Conservation (phyloP, 2,329 filamentous ascomycete species). For the Westerdykella sp. region DNA sequence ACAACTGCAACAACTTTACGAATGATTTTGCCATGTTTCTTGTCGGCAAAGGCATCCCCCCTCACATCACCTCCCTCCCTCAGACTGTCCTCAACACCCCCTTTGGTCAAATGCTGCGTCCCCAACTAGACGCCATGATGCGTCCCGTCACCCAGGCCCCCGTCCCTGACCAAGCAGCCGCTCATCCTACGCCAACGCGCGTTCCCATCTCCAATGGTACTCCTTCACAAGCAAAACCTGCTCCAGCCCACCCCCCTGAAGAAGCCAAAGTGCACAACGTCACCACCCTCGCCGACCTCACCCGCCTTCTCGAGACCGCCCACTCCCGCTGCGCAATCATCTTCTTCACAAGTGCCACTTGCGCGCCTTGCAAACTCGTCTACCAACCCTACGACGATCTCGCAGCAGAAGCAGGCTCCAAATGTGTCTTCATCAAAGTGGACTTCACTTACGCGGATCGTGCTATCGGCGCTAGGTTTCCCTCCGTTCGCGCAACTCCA, state of each 20-base stretch:
- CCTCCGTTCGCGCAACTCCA: slow-evolving; percentile 66
- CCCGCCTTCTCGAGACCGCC: slow-evolving; percentile 55
- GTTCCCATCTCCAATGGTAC: slow-evolving; percentile 1
- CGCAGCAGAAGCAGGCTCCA: slow-evolving; percentile 63
- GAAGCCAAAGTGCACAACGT: slow-evolving; percentile 55
- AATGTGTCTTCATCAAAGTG: slow-evolving; percentile 71
- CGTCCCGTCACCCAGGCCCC: slow-evolving; percentile 57
- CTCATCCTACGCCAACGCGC: slow-evolving; percentile 1
- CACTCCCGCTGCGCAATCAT: slow-evolving; percentile 66
- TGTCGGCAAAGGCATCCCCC: slow-evolving; percentile 79
- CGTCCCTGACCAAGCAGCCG: slow-evolving; percentile 30
- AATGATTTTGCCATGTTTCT: slow-evolving; percentile 89
- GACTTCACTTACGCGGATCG: slow-evolving; percentile 63
- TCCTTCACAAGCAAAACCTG: slow-evolving; percentile 5
- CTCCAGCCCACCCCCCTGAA: slow-evolving; percentile 13
- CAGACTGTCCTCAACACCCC: slow-evolving; percentile 78
- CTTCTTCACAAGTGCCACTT: slow-evolving; percentile 89
- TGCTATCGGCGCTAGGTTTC: slow-evolving; percentile 57
- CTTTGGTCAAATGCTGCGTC: slow-evolving; percentile 80
- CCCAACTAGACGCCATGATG: slow-evolving; percentile 63
- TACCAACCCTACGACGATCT: slow-evolving; percentile 79
- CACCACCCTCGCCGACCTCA: slow-evolving; percentile 53
- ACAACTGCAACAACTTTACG: slow-evolving; percentile 98
- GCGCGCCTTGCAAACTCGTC: slow-evolving; percentile 73
- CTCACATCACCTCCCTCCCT: slow-evolving; percentile 78